A percentile compares a stretch with the other conserved stretches of the same genome.
Conservation (phyloP, 1,139 yeast genomes). For the Pichia sp. region DNA sequence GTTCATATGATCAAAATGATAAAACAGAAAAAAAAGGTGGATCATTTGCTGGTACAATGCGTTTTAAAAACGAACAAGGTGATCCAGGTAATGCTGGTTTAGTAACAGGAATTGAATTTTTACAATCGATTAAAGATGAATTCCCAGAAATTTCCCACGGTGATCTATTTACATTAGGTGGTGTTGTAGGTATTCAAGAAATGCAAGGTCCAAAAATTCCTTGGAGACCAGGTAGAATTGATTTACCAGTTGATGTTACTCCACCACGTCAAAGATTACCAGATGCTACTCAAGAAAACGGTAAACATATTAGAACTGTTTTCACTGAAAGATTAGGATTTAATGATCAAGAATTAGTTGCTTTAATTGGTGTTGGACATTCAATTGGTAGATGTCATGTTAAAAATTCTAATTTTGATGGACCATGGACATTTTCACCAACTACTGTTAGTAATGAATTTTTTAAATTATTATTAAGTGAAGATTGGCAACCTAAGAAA, state of each 20-base stretch:
- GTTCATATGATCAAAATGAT: constrained; percentile 55
- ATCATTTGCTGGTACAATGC: constrained; percentile 79
- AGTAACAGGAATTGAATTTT: constrained; percentile 56
- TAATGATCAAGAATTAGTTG: constrained; percentile 78
- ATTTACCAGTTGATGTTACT: constrained; percentile 39
- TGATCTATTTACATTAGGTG: constrained; percentile 83
- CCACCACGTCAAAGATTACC: constrained; percentile 77
- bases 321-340: constrained; percentile 68
- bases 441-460: constrained; percentile 81
- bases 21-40: constrained; percentile 55
- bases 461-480: constrained; percentile 63
- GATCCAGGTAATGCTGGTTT: constrained; percentile 82
- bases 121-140: constrained; percentile 51
- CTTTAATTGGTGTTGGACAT: constrained; percentile 78
- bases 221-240: constrained; percentile 83
- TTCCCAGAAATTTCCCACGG: constrained; percentile 82
- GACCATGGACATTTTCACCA: constrained; percentile 94
- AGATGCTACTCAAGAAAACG: constrained; percentile 66
- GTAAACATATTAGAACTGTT: constrained; percentile 56
- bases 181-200: constrained; percentile 83
- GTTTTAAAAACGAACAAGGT: constrained; percentile 54
- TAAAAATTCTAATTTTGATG: constrained; percentile 67
- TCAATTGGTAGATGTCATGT: constrained; percentile 75
- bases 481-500: constrained; percentile 67
- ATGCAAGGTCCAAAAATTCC: constrained; percentile 78